Base-by-base conservation (phyloP, 306 rosid genomes). In the Cicer bijugum region DNA sequence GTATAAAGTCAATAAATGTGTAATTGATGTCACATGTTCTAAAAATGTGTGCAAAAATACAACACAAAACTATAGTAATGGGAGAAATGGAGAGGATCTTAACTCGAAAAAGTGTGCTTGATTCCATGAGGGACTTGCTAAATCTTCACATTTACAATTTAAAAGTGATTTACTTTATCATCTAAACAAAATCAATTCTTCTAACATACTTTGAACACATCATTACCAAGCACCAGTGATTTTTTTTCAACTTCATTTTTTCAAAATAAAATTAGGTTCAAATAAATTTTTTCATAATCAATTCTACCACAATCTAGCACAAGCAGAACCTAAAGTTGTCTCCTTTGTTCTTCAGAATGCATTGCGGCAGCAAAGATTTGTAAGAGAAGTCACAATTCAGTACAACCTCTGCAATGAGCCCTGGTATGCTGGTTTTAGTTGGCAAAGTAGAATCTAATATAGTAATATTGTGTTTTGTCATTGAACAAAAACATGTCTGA, bases 371-470 rank as follows among this genome's bases (percentile, higher is more conserved):
- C 96, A 93, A 77, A 89, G 88, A 84, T 91, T 81, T 80, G 92
- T 91, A 9, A 87, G 97, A 66, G 98, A 91, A 87, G 96, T 93
- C 80, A 91, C 98, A 17, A 93, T 93, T 68, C 98, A 93, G 85
- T 93, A 93, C 92, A 93, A 93, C 87, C 97, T 93, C 82, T 93
- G 97, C 91, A 93, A 93, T 82, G 98, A 93, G 75, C 98, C 98
- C 33, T 93, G 97, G 98, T 93, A 89, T 51, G 78, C 38, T 55
- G 48, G 28, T 69, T 71, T 58, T 52, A 46, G 35, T 64, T 48
- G 56, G 55, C 56, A 44, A 55, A 37, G 47, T 65, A 43, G 20
- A 33, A 20, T 71, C 52, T 44, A 53, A 64, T 63, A 71, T 44
- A 51, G 39, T 70, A 39, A 16, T 43, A 11, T 59, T 61, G 9